Evolutionary conservation across 164 flowering plant genomes (phyloP), one percentile per base, ranked within the genome.

Genomic region (Dillenia turbinata): DNA sequence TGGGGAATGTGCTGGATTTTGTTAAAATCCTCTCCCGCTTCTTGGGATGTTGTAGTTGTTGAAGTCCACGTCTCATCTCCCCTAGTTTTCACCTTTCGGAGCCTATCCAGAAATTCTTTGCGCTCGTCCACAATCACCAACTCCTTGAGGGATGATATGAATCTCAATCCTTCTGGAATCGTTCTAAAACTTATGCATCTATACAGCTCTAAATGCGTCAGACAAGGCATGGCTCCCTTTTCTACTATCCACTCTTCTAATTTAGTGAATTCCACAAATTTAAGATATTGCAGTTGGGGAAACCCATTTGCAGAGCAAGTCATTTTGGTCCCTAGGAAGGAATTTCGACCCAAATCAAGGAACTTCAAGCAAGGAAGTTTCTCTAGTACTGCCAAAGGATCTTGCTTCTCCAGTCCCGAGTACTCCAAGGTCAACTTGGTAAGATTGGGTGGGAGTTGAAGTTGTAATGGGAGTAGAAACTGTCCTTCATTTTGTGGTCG

Each of bases 121-220:
- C 67, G 60, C 75, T 75, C 67, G 1, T 12, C 12, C 0, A 6
- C 10, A 17, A 78, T 62, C 51, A 47, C 19, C 54, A 78, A 45
- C 51, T 57, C 60, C 8, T 6, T 16, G 2, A 78, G 71, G 24
- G 46, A 47, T 8, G 50, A 51, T 1, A 75, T 4, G 15, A 44
- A 63, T 49, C 33, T 65, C 46, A 78, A 44, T n/a, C 77, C 77
- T 8, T 73, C 67, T 0, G 79, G 82, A 59, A 73, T 22, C 55
- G 8, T 57, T 56, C 17, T 66, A 59, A 72, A 47, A 2, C 11
- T 2, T 1, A 0, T 3, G n/a, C 68, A 57, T 1, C 11, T 0
- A 0, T 3, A 2, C 0, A 78, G 44, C 6, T 1, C 1, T 3
- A 75, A 51, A 10, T 2, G 9, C 2, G 9, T n/a, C 13, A 78